Percentiles rank a stretch among this genome's conserved stretches.
Conservation (phyloP, 2,329 filamentous ascomycete genomes). For the Aspergillus sp. region DNA sequence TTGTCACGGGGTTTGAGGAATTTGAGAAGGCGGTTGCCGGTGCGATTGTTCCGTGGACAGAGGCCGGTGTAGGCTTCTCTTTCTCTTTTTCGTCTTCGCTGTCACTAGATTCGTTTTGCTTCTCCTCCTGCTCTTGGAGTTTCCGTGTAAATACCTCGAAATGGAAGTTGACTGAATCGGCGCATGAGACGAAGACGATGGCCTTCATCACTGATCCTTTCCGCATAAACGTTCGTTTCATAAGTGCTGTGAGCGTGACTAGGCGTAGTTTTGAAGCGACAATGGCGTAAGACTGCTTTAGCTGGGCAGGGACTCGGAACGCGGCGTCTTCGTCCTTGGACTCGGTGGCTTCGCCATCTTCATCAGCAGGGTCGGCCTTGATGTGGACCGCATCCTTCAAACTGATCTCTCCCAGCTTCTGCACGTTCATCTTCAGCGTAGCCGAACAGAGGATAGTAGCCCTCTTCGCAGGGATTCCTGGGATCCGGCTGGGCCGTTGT, state of each 20-base stretch:
- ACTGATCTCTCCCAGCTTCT: conserved; percentile 90
- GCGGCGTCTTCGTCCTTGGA: conserved; percentile 52
- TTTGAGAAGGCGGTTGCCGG: conserved; percentile 72
- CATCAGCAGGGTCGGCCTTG: conserved; percentile 62
- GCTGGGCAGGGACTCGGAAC: conserved; percentile 83
- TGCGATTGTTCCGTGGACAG: conserved; percentile 47
- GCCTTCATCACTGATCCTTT: conserved; percentile 94
- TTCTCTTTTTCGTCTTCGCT: conserved; percentile 19
- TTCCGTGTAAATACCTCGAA: conserved; percentile 72
- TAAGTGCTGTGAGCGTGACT: conserved; percentile 78
- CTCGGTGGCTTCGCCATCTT: conserved; percentile 53
- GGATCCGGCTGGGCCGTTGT: conserved; percentile 61
- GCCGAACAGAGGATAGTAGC: conserved; percentile 92
- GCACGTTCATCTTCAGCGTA: conserved; percentile 97
- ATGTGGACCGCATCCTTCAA: conserved; percentile 89
- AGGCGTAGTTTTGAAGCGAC: conserved; percentile 86
- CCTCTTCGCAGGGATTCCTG: conserved; percentile 67
- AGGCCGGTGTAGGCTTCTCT: conserved; percentile 21
- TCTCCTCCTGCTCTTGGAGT: conserved; percentile 23
- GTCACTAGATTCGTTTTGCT: conserved; percentile 21
- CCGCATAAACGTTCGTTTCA: conserved; percentile 84
- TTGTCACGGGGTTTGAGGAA: conserved; percentile 70
- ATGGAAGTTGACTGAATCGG: conserved; percentile 95
- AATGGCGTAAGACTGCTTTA: conserved; percentile 88
- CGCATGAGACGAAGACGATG: conserved; percentile 95